Percentiles rank a stretch among this genome's conserved stretches.
phyloP scores from a whole-genome alignment of 345 rosid species.

The Sisymbrium altissimum region DNA sequence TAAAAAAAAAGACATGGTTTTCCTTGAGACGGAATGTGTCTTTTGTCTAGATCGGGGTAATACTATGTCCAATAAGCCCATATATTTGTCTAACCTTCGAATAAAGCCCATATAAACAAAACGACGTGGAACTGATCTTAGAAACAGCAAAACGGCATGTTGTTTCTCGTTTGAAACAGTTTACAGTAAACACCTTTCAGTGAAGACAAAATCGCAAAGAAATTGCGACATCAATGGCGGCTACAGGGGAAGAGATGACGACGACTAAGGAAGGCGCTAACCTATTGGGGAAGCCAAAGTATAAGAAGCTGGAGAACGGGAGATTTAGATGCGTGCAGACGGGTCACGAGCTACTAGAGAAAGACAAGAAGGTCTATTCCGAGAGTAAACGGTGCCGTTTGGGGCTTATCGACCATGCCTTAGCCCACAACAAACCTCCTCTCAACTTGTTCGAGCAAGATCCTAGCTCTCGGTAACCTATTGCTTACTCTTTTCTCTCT shows the following conservation, averaged over 20 bases:
- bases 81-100: neutral
- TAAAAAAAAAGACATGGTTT: no score
- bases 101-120: neutral
- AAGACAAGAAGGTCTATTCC: slow-evolving; percentile 72
- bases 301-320: slow-evolving; percentile 60
- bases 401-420: slow-evolving; percentile 79
- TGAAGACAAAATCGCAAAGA: slow-evolving; percentile 4
- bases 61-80: no score
- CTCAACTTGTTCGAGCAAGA: slow-evolving; percentile 87
- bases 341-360: slow-evolving; percentile 74
- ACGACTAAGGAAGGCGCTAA: slow-evolving; percentile 56
- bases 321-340: slow-evolving; percentile 87
- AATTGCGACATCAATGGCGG: slow-evolving; percentile 30
- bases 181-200: neutral
- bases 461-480: slow-evolving; percentile 60
- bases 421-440: slow-evolving; percentile 66
- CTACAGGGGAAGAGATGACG: slow-evolving; percentile 27
- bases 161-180: neutral
- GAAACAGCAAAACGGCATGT: slow-evolving; percentile 5
- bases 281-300: slow-evolving; percentile 67
- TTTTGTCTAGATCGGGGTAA: neutral
- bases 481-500: neutral
- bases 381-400: slow-evolving; percentile 81
- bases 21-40: neutral
- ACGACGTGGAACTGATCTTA: slow-evolving; percentile 11